phyloP scores from a whole-genome alignment of 192 early-diverging fungal species.

The Neocallimastix lanati region DNA sequence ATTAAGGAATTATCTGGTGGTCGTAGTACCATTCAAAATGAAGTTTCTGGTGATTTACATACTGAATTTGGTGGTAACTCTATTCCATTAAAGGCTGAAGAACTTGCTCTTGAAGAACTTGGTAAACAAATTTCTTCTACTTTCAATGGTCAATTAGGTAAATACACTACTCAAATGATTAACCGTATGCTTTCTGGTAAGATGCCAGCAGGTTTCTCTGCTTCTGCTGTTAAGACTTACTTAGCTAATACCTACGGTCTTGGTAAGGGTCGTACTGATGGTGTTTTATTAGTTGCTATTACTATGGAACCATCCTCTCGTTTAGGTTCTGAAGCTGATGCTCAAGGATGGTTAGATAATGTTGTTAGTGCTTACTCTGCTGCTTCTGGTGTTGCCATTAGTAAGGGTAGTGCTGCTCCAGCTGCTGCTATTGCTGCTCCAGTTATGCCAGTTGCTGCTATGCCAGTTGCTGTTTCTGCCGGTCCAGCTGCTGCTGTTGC shows the following conservation, averaged over 20 bases:
- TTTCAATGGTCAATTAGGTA: slow-evolving; percentile 48
- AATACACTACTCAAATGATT: slow-evolving; percentile 53
- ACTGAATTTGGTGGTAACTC: slow-evolving; percentile 72
- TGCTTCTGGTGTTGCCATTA: slow-evolving; percentile 12
- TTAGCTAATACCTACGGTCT: slow-evolving; percentile 53
- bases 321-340: slow-evolving; percentile 51
- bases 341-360: slow-evolving; percentile 60
- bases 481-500: neutral
- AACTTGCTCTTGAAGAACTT: slow-evolving; percentile 68
- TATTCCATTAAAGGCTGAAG: slow-evolving; percentile 75
- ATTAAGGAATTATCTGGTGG: slow-evolving; percentile 89
- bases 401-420: neutral
- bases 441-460: neutral
- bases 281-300: slow-evolving; percentile 53
- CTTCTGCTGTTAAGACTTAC: slow-evolving; percentile 56
- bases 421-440: slow-evolving; percentile 12
- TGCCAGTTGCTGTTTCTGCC: neutral
- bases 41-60: slow-evolving; percentile 82
- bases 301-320: slow-evolving; percentile 68
- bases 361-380: slow-evolving; percentile 46
- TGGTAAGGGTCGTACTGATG: slow-evolving; percentile 53
- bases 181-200: slow-evolving; percentile 68
- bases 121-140: slow-evolving; percentile 31
- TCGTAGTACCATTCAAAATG: slow-evolving; percentile 90
- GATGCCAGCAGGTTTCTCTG: slow-evolving; percentile 79